phyloP scores from a whole-genome alignment of 192 early-diverging fungal species.

The Rhizophagus sp. region DNA sequence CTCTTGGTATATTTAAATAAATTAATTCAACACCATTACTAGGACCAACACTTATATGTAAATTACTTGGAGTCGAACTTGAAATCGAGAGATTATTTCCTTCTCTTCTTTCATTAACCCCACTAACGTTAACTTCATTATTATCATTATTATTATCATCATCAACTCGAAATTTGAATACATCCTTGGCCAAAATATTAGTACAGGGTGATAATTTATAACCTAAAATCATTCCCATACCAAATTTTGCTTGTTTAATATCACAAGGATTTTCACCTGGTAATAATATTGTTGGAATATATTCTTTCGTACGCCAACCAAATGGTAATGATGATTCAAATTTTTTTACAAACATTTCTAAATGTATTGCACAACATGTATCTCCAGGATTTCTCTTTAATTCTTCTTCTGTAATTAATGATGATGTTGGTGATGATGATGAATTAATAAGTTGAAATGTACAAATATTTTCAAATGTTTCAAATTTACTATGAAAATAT shows the following conservation, averaged over 20 bases:
- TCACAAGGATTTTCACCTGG: not conserved
- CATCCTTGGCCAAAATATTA: not conserved
- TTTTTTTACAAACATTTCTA: not conserved
- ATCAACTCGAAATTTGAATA: not conserved
- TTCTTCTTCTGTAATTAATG: not conserved
- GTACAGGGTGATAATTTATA: conserved; percentile 6
- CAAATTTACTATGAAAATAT: not conserved
- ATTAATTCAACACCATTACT: conserved; percentile 15
- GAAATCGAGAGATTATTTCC: not conserved
- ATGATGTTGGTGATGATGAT: not conserved
- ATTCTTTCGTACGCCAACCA: conserved; percentile 9
- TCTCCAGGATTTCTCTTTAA: not conserved
- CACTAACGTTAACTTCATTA: not conserved
- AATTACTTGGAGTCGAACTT: not conserved
- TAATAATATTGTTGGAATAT: conserved; percentile 5
- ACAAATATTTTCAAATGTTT: not conserved
- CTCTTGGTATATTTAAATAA: not conserved
- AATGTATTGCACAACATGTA: not conserved
- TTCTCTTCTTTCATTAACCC: not conserved
- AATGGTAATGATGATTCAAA: not conserved
- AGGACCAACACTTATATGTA: not conserved
- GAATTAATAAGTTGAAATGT: not conserved
- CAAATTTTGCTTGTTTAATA: conserved; percentile 19
- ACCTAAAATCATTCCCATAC: not conserved
- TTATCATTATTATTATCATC: not conserved